These are phyloP conservation scores for Starmerella lactis-condensi DNA, from an alignment of 805 yeast genomes.

Conservation along the genomic window DNA sequence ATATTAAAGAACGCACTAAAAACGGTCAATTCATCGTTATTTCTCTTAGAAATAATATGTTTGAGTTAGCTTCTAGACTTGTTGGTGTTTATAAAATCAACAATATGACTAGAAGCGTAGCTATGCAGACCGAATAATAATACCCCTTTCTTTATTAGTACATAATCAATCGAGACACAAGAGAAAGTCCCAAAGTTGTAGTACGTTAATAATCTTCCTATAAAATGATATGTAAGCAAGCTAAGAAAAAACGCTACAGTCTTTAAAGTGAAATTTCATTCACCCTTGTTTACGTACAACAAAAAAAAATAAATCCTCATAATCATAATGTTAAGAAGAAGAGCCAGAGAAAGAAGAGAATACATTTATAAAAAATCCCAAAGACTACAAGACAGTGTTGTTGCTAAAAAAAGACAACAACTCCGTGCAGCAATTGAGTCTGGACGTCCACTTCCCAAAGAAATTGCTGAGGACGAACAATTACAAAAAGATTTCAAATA, in stretches of 20 bases:
- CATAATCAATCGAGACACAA: too few relatives aligned
- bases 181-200: too few relatives aligned
- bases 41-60: slow-evolving; percentile 91
- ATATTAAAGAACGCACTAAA: slow-evolving; percentile 84
- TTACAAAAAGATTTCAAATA: slow-evolving; percentile 66
- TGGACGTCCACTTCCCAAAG: slow-evolving; percentile 80
- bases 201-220: too few relatives aligned
- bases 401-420: slow-evolving; percentile 71
- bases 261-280: too few relatives aligned
- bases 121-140: too few relatives aligned
- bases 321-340: slow-evolving; percentile 50
- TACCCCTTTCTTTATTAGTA: too few relatives aligned
- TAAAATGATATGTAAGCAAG: too few relatives aligned
- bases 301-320: too few relatives aligned
- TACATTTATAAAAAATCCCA: slow-evolving; percentile 76
- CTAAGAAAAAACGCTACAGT: too few relatives aligned
- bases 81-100: slow-evolving; percentile 90
- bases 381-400: slow-evolving; percentile 72
- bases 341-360: slow-evolving; percentile 92
- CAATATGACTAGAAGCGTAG: slow-evolving; percentile 74
- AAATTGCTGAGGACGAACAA: slow-evolving; percentile 68
- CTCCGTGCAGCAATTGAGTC: slow-evolving; percentile 74
- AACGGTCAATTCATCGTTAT: slow-evolving; percentile 94
- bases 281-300: too few relatives aligned
- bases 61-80: slow-evolving; percentile 81